Base-by-base conservation (phyloP, 345 rosid genomes). In the Triadica sebifera region DNA sequence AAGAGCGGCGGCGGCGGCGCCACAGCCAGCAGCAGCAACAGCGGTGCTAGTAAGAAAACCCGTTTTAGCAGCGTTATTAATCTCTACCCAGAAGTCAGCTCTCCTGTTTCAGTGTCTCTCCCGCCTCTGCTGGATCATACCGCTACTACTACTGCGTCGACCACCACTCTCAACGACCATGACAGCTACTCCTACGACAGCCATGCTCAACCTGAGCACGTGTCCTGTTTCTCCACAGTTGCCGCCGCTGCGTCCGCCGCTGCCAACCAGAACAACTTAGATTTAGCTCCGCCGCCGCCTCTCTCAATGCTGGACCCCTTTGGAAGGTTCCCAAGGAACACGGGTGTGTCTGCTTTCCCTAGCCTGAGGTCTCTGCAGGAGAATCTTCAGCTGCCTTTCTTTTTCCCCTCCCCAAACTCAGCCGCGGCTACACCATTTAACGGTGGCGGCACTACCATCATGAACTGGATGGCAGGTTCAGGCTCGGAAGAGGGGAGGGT, bases 181-280 rank as follows among this genome's bases (percentile, higher is more conserved):
- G 93, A 85, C 73, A 84, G 87, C 81, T 74, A 81, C 87, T 87
- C 90, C 67, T 90, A 74, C 39, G 87, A 88, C 79, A 84, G 87
- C 80, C 81, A 80, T 64, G 70, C 81, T 61, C 79, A 81, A 12
- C 56, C 82, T 16, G 89, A 89, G 98, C 99, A 95, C 99, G 98
- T 95, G 98, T 93, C 99, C 99, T 95, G 98, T 95, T 95, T 95
- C 99, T 95, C 98, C 99, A 95, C 92, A 81, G 85, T 84, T 70
- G 82, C 89, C 3, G 87, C 89, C 6, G 79, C 87, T 46, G 80
- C 86, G n/a, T 76, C 87, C 0, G 74, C 71, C 22, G 74, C 65
- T 59, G 85, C 87, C 53, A 78, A 50, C 71, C 70, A 53, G 60
- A 69, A 47, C 76, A 76, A 20, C 67, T 67, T 57, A 52, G 68